Percentiles rank a stretch among this genome's conserved stretches.
These are phyloP conservation scores for Solanum chiquidenum DNA, from an alignment of 257 asterid genomes.

Conservation along the genomic window DNA sequence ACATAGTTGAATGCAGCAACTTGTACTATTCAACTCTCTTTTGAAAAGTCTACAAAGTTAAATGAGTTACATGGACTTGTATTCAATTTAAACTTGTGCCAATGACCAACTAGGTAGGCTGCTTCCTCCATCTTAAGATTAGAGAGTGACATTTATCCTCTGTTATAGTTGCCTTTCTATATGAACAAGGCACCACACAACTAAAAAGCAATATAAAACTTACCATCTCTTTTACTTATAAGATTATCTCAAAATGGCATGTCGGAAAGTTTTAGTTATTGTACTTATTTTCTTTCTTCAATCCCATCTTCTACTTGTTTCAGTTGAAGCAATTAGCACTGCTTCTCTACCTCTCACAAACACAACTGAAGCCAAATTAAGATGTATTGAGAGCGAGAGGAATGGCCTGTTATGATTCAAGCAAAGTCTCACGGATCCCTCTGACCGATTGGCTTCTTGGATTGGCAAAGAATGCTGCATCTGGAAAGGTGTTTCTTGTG, in stretches of 20 bases:
- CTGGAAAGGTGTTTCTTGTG: conserved; percentile 11
- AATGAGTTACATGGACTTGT: neutral
- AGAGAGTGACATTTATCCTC: neutral
- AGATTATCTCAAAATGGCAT: neutral
- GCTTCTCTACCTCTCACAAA: neutral
- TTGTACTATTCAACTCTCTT: neutral
- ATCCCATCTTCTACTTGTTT: neutral
- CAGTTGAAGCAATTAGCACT: neutral
- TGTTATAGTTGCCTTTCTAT: neutral
- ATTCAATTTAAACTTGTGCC: neutral
- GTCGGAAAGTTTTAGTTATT: neutral
- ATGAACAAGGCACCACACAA: neutral
- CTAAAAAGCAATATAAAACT: neutral
- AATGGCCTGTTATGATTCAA: conserved; percentile 7
- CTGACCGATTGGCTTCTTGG: conserved; percentile 14
- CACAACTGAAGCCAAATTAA: neutral
- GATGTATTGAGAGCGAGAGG: conserved; percentile 4
- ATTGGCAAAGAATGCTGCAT: conserved; percentile 12
- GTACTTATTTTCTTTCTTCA: neutral
- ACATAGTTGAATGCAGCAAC: neutral
- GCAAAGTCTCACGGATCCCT: conserved; percentile 9
- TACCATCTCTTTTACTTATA: neutral
- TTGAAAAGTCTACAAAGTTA: neutral
- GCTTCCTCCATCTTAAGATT: neutral
- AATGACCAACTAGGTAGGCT: neutral